Evolutionary conservation across 345 rosid species (phyloP).

Genomic region (Draba incana): DNA sequence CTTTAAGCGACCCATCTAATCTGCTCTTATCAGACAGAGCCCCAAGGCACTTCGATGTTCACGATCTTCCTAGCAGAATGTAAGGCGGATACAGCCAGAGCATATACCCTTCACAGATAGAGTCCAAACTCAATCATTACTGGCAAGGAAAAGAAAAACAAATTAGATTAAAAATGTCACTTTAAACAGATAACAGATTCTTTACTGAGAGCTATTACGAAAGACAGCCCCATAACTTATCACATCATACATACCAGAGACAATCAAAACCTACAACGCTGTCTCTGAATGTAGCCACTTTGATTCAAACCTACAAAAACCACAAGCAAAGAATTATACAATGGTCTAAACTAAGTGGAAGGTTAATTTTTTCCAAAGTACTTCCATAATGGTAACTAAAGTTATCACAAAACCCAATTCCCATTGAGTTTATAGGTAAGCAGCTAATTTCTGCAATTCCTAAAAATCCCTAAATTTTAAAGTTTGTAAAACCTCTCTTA

Average conservation of each 20-base stretch:
- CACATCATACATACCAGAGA: conserved; percentile 9
- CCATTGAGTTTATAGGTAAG: neutral
- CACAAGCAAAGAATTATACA: neutral
- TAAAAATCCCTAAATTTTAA: neutral
- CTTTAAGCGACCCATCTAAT: conserved; percentile 87
- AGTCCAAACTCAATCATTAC: conserved; percentile 32
- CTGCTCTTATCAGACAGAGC: conserved; percentile 38
- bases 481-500: conserved; percentile 3
- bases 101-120: conserved; percentile 44
- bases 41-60: conserved; percentile 34
- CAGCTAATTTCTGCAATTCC: neutral
- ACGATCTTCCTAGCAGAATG: conserved; percentile 31
- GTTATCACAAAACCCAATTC: neutral
- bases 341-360: neutral
- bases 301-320: neutral
- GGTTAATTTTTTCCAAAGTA: neutral
- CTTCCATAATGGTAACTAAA: neutral
- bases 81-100: conserved; percentile 33
- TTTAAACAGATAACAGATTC: neutral
- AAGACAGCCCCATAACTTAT: neutral
- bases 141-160: neutral
- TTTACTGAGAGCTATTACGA: neutral
- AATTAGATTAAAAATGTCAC: neutral
- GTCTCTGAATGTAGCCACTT: conserved; percentile 2
- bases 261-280: neutral